Conservation (phyloP, 371 early-diverging fungal genomes). For the Mucor piriformis region DNA sequence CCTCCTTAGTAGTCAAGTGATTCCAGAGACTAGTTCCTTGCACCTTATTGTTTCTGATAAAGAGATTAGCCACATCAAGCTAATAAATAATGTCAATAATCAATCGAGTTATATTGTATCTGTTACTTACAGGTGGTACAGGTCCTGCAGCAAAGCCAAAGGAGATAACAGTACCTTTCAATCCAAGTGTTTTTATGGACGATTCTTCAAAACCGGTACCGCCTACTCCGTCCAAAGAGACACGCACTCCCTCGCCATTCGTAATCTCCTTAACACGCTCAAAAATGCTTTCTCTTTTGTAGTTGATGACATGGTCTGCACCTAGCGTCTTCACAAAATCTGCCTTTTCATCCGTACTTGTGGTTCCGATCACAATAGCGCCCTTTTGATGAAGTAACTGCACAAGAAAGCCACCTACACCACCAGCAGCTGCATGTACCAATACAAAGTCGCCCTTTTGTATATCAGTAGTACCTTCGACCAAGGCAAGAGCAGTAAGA, state of each 20-base stretch:
- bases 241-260: slow-evolving; percentile 76
- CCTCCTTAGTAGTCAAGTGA: slow-evolving; percentile 71
- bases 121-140: slow-evolving; percentile 64
- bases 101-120: background rate
- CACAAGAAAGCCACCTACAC: slow-evolving; percentile 78
- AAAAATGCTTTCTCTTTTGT: slow-evolving; percentile 65
- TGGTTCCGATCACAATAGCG: slow-evolving; percentile 89
- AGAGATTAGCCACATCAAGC: too few species aligned
- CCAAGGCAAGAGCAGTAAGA: slow-evolving; percentile 80
- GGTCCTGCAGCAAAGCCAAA: slow-evolving; percentile 94
- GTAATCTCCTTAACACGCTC: slow-evolving; percentile 80
- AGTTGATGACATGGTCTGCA: slow-evolving; percentile 79
- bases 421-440: slow-evolving; percentile 92
- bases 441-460: slow-evolving; percentile 76
- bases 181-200: slow-evolving; percentile 67
- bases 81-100: too few species aligned
- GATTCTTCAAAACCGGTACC: slow-evolving; percentile 77
- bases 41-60: background rate
- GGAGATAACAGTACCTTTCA: slow-evolving; percentile 80
- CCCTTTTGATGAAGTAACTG: slow-evolving; percentile 51
- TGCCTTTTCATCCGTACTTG: slow-evolving; percentile 81
- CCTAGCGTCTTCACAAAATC: slow-evolving; percentile 71
- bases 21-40: background rate
- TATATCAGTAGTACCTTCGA: slow-evolving; percentile 72
- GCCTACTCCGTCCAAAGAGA: slow-evolving; percentile 94